Conservation (phyloP, 352 stramenopile species). For the Phytophthora colocasiae region DNA sequence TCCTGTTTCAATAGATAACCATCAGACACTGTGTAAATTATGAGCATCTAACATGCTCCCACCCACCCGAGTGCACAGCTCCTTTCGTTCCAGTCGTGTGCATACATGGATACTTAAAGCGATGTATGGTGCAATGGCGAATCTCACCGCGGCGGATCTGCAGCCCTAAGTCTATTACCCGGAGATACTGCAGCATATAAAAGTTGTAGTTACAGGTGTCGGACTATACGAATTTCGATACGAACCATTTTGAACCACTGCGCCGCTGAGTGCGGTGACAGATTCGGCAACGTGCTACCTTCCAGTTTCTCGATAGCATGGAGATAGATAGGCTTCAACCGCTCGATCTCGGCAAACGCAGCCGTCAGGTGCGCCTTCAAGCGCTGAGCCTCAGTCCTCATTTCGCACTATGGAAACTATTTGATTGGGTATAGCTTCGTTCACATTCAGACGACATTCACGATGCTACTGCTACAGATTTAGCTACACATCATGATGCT, state of each 20-base stretch:
- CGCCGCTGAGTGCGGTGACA: constrained; percentile 45
- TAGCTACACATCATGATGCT: constrained; percentile 9
- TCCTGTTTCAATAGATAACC: constrained; percentile 32
- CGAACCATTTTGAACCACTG: constrained; percentile 75
- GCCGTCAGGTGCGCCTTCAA: constrained; percentile 56
- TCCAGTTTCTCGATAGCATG: constrained; percentile 60
- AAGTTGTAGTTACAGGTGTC: no score
- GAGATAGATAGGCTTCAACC: constrained; percentile 40
- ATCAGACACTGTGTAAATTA: background rate
- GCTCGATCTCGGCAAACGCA: constrained; percentile 60
- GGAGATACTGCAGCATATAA: constrained; percentile 56
- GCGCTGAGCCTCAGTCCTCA: constrained; percentile 35
- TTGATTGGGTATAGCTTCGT: background rate
- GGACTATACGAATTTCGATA: background rate
- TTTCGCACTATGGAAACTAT: background rate
- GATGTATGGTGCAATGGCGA: constrained; percentile 51
- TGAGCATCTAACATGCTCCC: background rate
- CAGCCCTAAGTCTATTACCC: constrained; percentile 66
- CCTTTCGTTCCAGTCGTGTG: constrained; percentile 71
- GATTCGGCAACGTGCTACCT: constrained; percentile 31
- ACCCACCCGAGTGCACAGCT: constrained; percentile 60
- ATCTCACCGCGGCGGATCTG: constrained; percentile 80
- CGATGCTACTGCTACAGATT: constrained; percentile 1
- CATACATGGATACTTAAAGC: constrained; percentile 54
- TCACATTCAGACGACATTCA: background rate